Conservation (phyloP, 495 filamentous ascomycete genomes). For the Lineolata rhizophorae region DNA sequence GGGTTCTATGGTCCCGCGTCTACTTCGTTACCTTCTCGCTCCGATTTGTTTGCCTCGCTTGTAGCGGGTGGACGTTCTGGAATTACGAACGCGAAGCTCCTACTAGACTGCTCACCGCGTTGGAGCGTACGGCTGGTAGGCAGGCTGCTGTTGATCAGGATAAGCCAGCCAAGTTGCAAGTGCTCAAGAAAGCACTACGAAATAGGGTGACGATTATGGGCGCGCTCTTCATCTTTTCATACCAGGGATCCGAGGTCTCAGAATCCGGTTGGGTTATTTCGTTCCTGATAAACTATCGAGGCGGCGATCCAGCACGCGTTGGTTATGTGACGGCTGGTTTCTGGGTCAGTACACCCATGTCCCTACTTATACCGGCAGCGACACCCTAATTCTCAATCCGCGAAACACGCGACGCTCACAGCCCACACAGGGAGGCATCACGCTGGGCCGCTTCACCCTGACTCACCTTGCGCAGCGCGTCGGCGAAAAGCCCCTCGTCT, state of each 20-base stretch:
- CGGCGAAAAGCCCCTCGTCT: constrained; percentile 47
- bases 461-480: constrained; percentile 36
- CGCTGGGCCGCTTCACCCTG: constrained; percentile 46
- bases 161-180: constrained; percentile 9
- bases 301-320: constrained; percentile 39
- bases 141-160: constrained; percentile 6
- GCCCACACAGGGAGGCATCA: too few species aligned
- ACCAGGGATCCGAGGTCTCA: constrained; percentile 59
- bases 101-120: constrained; percentile 15
- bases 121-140: constrained; percentile 18
- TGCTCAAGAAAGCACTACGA: constrained; percentile 27
- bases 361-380: too few species aligned
- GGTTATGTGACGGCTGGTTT: constrained; percentile 72
- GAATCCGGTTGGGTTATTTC: constrained; percentile 65
- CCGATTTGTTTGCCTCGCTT: constrained; percentile 23
- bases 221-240: constrained; percentile 59
- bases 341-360: too few species aligned
- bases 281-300: constrained; percentile 47
- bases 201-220: constrained; percentile 43
- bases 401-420: too few species aligned
- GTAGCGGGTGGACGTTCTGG: constrained; percentile 37
- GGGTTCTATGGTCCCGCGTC: constrained; percentile 32
- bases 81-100: constrained; percentile 27
- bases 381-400: too few species aligned
- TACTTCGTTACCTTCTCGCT: constrained; percentile 35